Base-by-base conservation (phyloP, 1,284 basidiomycete genomes). In the Termitomyces sp. region DNA sequence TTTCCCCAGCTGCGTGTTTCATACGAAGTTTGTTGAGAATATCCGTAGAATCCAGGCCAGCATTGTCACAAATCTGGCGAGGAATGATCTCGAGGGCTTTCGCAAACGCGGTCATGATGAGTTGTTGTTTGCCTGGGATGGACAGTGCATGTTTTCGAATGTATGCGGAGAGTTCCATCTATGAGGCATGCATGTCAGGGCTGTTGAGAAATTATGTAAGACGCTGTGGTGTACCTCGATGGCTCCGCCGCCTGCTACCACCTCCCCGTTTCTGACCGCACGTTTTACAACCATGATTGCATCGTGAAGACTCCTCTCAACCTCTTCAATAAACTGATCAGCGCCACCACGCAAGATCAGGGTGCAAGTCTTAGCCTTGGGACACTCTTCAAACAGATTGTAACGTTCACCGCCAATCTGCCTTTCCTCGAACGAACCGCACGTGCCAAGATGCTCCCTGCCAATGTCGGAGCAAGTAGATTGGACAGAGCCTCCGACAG, bases 271-370 rank as follows among this genome's bases (percentile, higher is more conserved):
- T 71, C 90, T 91, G 65, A 99, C 90, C 7, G 97, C 95, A 43
- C 97, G 83, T 74, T 97, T 97, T 47, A 99, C 97, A 33, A 99
- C 95, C 96, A 99, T 99, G 68, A 99, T 96, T 2, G 96, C 95
- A 68, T 99, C 97, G 69, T 99, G 96, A 64, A 99, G 73, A 82
- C 91, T 94, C 55, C 97, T 80, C 72, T 98, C 96, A 9, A 99
- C 95, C 72, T 99, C 97, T 64, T 95, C 94, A 60, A 99, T 99
- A 71, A 99, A 98, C 70, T 99, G 97, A 68, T 99, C 95, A 0
- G 97, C 97, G 21, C 97, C 97, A 58, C 97, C 97, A 56, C 97
- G 84, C 55, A 99, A 83, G 34, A 99, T 76, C 17, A 99, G 73
- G n/a, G 97, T 99, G 71, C 95, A 98, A 0, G 97, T 98, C 75